phyloP scores from a whole-genome alignment of 371 early-diverging fungal genomes.

The Blakeslea trispora region DNA sequence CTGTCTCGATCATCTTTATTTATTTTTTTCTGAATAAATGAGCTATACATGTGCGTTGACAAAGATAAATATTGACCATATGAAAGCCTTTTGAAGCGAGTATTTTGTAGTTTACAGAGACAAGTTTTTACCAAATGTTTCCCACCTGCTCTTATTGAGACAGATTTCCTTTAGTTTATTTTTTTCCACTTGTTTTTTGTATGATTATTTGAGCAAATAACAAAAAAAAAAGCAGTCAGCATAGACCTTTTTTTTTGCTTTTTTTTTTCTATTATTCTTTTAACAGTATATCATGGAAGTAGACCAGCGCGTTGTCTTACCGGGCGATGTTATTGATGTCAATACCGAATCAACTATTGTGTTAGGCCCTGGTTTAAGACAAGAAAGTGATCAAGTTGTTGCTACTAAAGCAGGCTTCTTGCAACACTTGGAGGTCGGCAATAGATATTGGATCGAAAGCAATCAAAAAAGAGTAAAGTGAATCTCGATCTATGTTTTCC shows the following conservation, averaged over 20 bases:
- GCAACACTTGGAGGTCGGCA: slow-evolving; percentile 50
- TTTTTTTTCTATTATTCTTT: slow-evolving; percentile 8
- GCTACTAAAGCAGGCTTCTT: slow-evolving; percentile 81
- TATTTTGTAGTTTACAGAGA: no score
- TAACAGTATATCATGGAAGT: slow-evolving; percentile 19
- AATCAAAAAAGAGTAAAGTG: slow-evolving; percentile 74
- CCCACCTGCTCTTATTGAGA: no score
- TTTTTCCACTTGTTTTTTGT: no score
- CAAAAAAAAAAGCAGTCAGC: slow-evolving; percentile 6
- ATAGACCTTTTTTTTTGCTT: neutral
- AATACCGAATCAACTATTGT: slow-evolving; percentile 32
- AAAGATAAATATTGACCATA: no score
- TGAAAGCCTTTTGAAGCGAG: no score
- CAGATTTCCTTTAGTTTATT: no score
- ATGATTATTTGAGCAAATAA: no score
- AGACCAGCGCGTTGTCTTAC: slow-evolving; percentile 56
- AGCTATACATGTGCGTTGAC: no score
- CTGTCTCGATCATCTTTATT: no score
- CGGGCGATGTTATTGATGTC: slow-evolving; percentile 61
- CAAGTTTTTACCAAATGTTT: no score
- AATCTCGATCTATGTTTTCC: neutral
- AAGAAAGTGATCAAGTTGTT: slow-evolving; percentile 61
- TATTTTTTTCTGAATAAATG: no score
- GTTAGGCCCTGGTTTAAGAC: slow-evolving; percentile 83
- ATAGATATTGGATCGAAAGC: slow-evolving; percentile 81